Conservation (phyloP, 2,329 filamentous ascomycete genomes). For the Colletotrichum spinosum region DNA sequence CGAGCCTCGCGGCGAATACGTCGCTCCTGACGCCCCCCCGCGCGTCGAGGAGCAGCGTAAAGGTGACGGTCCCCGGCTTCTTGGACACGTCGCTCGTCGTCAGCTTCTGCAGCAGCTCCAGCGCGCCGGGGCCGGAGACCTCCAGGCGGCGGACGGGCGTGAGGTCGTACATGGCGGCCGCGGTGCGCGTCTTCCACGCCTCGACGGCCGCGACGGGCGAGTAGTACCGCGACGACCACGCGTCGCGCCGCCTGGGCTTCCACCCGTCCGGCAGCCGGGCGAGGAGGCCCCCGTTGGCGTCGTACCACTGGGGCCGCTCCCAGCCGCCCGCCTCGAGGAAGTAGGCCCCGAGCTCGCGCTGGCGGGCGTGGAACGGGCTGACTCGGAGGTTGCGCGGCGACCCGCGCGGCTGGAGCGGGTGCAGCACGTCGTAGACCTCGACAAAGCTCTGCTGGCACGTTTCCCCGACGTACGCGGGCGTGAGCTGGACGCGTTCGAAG, state of each 20-base stretch:
- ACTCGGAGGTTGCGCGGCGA: constrained; percentile 69
- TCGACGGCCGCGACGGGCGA: constrained; percentile 70
- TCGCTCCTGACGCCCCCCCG: constrained; percentile 67
- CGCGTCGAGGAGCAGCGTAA: constrained; percentile 66
- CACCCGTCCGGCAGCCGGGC: constrained; percentile 63
- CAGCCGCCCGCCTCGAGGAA: constrained; percentile 71
- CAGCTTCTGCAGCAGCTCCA: constrained; percentile 64
- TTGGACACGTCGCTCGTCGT: constrained; percentile 62
- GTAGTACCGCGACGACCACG: constrained; percentile 68
- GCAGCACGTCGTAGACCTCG: constrained; percentile 74
- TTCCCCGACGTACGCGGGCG: constrained; percentile 65
- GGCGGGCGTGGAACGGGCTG: constrained; percentile 67
- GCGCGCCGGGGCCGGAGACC: constrained; percentile 67
- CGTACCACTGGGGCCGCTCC: constrained; percentile 74
- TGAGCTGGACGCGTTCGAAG: constrained; percentile 71
- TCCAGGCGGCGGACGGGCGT: constrained; percentile 70
- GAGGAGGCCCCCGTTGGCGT: constrained; percentile 65
- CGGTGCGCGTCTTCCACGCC: constrained; percentile 73
- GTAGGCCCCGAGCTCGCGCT: constrained; percentile 66
- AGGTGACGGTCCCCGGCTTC: constrained; percentile 62
- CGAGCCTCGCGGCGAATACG: constrained; percentile 65
- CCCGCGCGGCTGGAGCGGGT: constrained; percentile 67
- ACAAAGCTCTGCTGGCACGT: constrained; percentile 72
- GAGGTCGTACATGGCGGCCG: constrained; percentile 72
- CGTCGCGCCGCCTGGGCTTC: constrained; percentile 66